These are phyloP conservation scores for Candida ponderosae DNA, from an alignment of 805 yeast genomes.

Conservation along the genomic window DNA sequence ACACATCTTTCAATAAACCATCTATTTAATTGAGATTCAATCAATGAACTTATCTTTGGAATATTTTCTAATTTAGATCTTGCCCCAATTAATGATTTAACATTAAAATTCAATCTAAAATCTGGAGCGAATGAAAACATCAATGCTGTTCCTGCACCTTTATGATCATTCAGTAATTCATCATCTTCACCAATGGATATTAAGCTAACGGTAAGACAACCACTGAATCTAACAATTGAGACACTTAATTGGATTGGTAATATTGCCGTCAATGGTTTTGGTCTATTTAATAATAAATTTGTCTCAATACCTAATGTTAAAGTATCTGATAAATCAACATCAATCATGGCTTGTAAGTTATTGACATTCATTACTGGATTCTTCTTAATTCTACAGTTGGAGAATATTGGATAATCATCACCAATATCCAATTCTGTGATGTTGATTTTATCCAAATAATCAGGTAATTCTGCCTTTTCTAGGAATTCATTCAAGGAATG, in stretches of 20 bases:
- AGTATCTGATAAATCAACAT: slow-evolving; percentile 83
- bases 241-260: slow-evolving; percentile 81
- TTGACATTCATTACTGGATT: slow-evolving; percentile 40
- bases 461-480: slow-evolving; percentile 56
- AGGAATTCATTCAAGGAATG: slow-evolving; percentile 68
- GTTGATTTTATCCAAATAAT: slow-evolving; percentile 67
- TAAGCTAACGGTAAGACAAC: slow-evolving; percentile 71
- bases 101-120: slow-evolving; percentile 79
- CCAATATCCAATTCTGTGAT: slow-evolving; percentile 90
- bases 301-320: slow-evolving; percentile 83
- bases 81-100: slow-evolving; percentile 87
- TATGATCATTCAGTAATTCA: slow-evolving; percentile 5
- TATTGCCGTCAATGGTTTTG: slow-evolving; percentile 76
- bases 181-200: slow-evolving; percentile 16
- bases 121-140: slow-evolving; percentile 91
- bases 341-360: slow-evolving; percentile 76
- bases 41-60: slow-evolving; percentile 80
- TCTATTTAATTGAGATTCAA: slow-evolving; percentile 72
- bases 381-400: slow-evolving; percentile 78
- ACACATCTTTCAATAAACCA: slow-evolving; percentile 94
- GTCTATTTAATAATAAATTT: slow-evolving; percentile 67
- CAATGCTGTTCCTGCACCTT: slow-evolving; percentile 54
- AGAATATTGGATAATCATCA: slow-evolving; percentile 89
- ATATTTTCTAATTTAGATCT: slow-evolving; percentile 87
- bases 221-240: slow-evolving; percentile 85